Evolutionary conservation across 2,329 filamentous ascomycete genomes (phyloP), one percentile per base, ranked within the genome.

Genomic region (Botrytis elliptica): DNA sequence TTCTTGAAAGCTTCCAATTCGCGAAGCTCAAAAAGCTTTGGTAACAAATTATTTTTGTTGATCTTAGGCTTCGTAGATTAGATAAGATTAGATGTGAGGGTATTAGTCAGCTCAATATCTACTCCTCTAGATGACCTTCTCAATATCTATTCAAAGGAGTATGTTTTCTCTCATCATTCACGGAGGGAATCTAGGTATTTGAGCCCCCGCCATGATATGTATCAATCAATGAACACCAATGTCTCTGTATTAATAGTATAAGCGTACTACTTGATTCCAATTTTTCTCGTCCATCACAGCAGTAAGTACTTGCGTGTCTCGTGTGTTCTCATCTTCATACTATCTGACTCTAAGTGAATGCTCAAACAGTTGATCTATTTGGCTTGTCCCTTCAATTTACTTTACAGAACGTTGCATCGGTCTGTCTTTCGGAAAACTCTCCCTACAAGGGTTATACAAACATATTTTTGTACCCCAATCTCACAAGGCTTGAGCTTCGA

Each of bases 1-100:
- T 67, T 67, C 20, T n/a, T 40, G 33, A 67, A 67, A 67, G 46
- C 25, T 55, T 22, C n/a, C 52, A 57, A 57, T 18, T 57, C 52
- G 16, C 29, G 36, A 67, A 67, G 65, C 65, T 67, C 46, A 46
- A 65, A 64, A 40, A 57, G 52, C n/a, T 46, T 46, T 65, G 40
- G 40, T 65, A 44, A 65, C 16, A 55, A 67, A 67, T 55, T 55
- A 67, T 66, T 67, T 67, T 67, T 67, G 44, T 55, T 40, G 46
- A 67, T 55, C 46, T 38, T 29, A 25, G 63, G 9, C 63, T 16
- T 65, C 16, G n/a, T 5, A 16, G 65, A 67, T 55, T 67, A 67
- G 65, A 67, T 67, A 40, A 67, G 65, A 67, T 67, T 67, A 55
- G 65, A 67, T 67, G 20, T 3, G 4, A 1, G 25, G 25, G 0